These are phyloP conservation scores for Aureobasidium leucospermi DNA, from an alignment of 2,329 filamentous ascomycete genomes.

Conservation along the genomic window DNA sequence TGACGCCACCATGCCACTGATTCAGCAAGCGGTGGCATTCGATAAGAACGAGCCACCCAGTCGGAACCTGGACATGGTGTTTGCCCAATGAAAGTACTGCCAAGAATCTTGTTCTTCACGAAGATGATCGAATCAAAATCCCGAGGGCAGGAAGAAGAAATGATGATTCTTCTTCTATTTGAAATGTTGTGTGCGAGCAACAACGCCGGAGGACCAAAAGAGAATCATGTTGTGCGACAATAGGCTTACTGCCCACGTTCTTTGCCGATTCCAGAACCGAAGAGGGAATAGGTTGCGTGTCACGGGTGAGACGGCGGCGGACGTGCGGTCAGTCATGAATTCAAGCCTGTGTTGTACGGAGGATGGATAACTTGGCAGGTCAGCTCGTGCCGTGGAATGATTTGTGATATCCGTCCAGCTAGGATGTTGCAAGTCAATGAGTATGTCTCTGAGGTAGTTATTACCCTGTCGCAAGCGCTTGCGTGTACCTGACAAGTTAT, in stretches of 20 bases:
- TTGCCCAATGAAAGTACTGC: neutral
- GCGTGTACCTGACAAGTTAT: neutral
- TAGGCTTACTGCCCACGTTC: slow-evolving; percentile 10
- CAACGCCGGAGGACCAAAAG: neutral
- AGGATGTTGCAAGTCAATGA: neutral
- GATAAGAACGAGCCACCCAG: neutral
- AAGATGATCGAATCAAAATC: neutral
- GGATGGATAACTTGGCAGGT: neutral
- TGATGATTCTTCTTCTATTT: neutral
- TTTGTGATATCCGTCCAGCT: neutral
- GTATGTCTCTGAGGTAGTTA: neutral
- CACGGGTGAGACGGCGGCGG: slow-evolving; percentile 1
- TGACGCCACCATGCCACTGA: slow-evolving; percentile 10
- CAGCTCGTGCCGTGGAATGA: neutral
- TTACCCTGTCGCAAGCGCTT: neutral
- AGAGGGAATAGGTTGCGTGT: slow-evolving; percentile 11
- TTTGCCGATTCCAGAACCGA: slow-evolving; percentile 4
- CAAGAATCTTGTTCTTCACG: neutral
- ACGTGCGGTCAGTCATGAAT: slow-evolving; percentile 6
- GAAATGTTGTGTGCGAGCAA: neutral
- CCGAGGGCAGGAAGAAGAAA: neutral
- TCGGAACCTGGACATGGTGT: neutral
- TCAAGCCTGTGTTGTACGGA: slow-evolving; percentile 1
- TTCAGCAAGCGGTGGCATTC: neutral
- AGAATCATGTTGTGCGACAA: neutral